Conservation (phyloP, 306 rosid genomes). For the Lathyrus sativus region DNA sequence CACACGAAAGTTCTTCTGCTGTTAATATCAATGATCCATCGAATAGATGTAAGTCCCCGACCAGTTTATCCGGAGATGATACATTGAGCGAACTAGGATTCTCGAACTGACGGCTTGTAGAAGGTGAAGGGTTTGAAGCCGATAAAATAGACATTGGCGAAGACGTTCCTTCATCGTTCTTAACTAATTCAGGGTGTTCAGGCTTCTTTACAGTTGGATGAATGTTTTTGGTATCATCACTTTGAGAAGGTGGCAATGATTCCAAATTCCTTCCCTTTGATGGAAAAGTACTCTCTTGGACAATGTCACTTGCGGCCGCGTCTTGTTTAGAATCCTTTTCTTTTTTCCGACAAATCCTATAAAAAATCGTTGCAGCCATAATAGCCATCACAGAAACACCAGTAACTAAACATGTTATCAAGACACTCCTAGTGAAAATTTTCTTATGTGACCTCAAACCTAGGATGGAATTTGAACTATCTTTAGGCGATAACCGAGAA, state of each 20-base stretch:
- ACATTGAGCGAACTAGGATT: constrained; percentile 46
- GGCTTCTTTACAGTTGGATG: constrained; percentile 43
- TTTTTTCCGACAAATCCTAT: constrained; percentile 42
- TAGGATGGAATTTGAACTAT: constrained; percentile 26
- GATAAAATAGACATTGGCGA: constrained; percentile 60
- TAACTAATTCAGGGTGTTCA: constrained; percentile 42
- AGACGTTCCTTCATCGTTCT: constrained; percentile 49
- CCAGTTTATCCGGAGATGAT: constrained; percentile 62
- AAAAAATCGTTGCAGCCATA: constrained; percentile 45
- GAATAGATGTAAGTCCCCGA: constrained; percentile 70
- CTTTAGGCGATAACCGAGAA: constrained; percentile 47
- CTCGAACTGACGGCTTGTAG: constrained; percentile 53
- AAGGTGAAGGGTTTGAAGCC: constrained; percentile 62
- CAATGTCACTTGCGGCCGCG: constrained; percentile 39
- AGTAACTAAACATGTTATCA: constrained; percentile 58
- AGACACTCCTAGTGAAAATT: constrained; percentile 53
- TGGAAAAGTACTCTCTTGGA: constrained; percentile 46
- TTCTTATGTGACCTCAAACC: constrained; percentile 48
- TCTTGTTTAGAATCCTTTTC: constrained; percentile 42
- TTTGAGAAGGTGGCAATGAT: constrained; percentile 43
- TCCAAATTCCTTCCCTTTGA: constrained; percentile 45
- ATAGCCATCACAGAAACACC: constrained; percentile 53
- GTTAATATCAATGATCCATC: constrained; percentile 65
- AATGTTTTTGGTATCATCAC: constrained; percentile 33
- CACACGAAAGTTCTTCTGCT: constrained; percentile 74